Conservation (phyloP, 2,329 filamentous ascomycete species). For the Pseudogymnoascus destructans region DNA sequence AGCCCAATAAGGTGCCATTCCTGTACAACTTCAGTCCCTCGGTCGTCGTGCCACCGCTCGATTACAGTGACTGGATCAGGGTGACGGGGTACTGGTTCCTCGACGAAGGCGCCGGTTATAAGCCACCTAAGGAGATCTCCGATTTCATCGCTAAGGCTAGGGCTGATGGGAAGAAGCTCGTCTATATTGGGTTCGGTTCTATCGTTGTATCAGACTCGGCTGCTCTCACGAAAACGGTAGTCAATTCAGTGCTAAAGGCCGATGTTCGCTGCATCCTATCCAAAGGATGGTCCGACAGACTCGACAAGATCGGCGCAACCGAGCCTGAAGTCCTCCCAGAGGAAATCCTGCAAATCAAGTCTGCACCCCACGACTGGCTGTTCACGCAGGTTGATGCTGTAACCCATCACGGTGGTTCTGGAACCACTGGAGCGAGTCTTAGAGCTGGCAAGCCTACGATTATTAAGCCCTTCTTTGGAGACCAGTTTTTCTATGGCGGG, state of each 20-base stretch:
- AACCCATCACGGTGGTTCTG: constrained; percentile 86
- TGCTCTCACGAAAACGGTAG: constrained; percentile 81
- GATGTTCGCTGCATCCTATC: constrained; percentile 90
- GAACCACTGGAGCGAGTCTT: constrained; percentile 86
- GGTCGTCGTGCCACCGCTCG: constrained; percentile 85
- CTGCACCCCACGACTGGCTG: constrained; percentile 91
- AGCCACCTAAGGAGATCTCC: constrained; percentile 60
- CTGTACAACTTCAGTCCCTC: constrained; percentile 92
- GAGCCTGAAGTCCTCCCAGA: constrained; percentile 53
- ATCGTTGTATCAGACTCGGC: constrained; percentile 86
- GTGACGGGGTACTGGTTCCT: constrained; percentile 98
- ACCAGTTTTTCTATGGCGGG: constrained; percentile 90
- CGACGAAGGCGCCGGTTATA: constrained; percentile 58
- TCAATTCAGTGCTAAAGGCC: constrained; percentile 79
- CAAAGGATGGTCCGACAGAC: constrained; percentile 91
- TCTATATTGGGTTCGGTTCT: constrained; percentile 94
- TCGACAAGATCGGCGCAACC: constrained; percentile 42
- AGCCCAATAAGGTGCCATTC: constrained; percentile 95
- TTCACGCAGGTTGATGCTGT: constrained; percentile 89
- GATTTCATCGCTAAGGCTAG: constrained; percentile 77
- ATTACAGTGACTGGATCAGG: constrained; percentile 95
- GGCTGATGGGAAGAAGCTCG: constrained; percentile 73
- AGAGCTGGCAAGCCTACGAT: constrained; percentile 87
- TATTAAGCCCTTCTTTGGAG: constrained; percentile 92
- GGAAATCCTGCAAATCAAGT: constrained; percentile 78